Percentiles rank a stretch among this genome's conserved stretches.
phyloP scores from a whole-genome alignment of 371 early-diverging fungal genomes.

The Lichtheimia ramosa region DNA sequence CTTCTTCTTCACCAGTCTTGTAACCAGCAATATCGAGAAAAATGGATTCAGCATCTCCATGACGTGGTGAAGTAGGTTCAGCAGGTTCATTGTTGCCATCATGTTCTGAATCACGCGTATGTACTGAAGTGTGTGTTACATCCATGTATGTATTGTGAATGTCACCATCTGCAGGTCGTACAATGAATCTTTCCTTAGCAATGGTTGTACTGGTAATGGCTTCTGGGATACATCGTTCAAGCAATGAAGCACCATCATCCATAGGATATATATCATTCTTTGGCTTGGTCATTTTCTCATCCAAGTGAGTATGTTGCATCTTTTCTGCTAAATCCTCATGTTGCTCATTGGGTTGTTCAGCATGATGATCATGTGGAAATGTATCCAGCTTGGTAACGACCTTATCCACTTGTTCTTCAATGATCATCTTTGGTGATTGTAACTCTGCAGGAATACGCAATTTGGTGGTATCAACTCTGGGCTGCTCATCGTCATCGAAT shows the following conservation, averaged over 20 bases:
- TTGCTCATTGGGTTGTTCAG: background rate
- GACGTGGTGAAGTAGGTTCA: slow-evolving; percentile 17
- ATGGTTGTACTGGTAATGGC: slow-evolving; percentile 50
- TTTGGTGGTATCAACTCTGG: slow-evolving; percentile 8
- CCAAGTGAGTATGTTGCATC: too few relatives aligned
- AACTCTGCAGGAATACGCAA: slow-evolving; percentile 41
- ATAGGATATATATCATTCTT: slow-evolving; percentile 35
- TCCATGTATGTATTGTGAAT: slow-evolving; percentile 44
- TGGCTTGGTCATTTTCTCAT: background rate
- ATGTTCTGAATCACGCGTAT: slow-evolving; percentile 5
- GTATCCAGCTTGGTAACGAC: slow-evolving; percentile 47
- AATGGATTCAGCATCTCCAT: slow-evolving; percentile 35
- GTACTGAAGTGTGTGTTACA: slow-evolving; percentile 40
- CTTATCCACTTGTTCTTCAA: slow-evolving; percentile 55
- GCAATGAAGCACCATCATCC: slow-evolving; percentile 40
- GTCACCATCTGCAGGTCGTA: slow-evolving; percentile 44
- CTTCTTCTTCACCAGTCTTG: slow-evolving; percentile 43
- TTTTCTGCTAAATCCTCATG: background rate
- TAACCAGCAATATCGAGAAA: slow-evolving; percentile 65
- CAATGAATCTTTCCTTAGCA: slow-evolving; percentile 49
- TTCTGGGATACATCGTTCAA: slow-evolving; percentile 44
- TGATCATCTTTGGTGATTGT: slow-evolving; percentile 55
- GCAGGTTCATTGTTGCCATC: background rate
- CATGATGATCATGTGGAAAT: slow-evolving; percentile 10
- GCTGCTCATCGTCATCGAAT: slow-evolving; percentile 51